These are phyloP conservation scores for Soucietia sequanensis DNA, from an alignment of 805 yeast genomes.

Conservation along the genomic window DNA sequence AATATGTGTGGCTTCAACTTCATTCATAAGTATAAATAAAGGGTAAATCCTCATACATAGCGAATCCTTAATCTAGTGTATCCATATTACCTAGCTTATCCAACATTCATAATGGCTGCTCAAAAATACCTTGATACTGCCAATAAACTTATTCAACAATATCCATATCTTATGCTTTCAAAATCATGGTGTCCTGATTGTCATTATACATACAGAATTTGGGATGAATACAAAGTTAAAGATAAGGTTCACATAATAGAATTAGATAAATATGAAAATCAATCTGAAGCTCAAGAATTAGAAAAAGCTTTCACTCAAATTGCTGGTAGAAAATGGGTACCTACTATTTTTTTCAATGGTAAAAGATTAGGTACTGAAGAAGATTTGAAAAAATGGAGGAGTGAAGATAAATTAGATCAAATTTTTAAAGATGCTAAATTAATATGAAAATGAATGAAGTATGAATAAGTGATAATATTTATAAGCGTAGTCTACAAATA, in stretches of 20 bases:
- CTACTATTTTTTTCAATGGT: conserved; percentile 63
- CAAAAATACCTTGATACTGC: conserved; percentile 37
- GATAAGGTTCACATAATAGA: conserved; percentile 57
- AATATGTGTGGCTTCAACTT: too few species aligned
- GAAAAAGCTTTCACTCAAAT: conserved; percentile 56
- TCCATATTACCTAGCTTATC: too few species aligned
- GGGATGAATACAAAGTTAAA: conserved; percentile 50
- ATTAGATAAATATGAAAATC: conserved; percentile 50
- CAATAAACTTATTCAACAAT: conserved; percentile 40
- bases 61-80: too few species aligned
- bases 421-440: conserved; percentile 28
- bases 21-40: too few species aligned
- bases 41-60: too few species aligned
- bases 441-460: conserved; percentile 7
- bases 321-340: conserved; percentile 67
- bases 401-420: conserved; percentile 28
- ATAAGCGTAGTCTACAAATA: too few species aligned
- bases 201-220: conserved; percentile 56
- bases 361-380: conserved; percentile 57
- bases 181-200: conserved; percentile 84
- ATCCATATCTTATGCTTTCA: conserved; percentile 57
- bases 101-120: conserved; percentile 13
- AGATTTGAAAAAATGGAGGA: conserved; percentile 41
- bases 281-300: conserved; percentile 49
- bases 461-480: too few species aligned